Conservation (phyloP, 2,329 filamentous ascomycete genomes). For the Helotiales sp. region DNA sequence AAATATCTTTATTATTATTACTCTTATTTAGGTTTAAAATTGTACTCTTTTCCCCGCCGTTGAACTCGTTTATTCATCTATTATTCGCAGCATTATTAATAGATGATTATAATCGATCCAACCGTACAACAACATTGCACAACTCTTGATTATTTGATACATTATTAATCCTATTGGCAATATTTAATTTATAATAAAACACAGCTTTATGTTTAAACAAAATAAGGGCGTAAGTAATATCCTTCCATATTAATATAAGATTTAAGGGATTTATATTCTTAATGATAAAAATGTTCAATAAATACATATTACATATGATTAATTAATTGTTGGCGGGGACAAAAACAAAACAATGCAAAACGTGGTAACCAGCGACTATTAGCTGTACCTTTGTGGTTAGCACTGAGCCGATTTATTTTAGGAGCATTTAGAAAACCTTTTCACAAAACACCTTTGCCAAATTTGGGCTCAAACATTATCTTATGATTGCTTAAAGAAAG, state of each 20-base stretch:
- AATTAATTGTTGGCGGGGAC: background rate
- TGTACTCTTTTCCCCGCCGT: background rate
- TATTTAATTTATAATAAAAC: background rate
- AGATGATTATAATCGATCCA: background rate
- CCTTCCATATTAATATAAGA: background rate
- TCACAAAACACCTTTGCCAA: constrained; percentile 2
- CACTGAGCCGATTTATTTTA: background rate
- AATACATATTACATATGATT: background rate
- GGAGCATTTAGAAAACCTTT: background rate
- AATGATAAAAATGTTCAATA: background rate
- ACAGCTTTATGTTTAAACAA: background rate
- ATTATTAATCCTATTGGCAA: background rate
- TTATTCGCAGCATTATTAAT: background rate
- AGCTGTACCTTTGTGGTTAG: background rate
- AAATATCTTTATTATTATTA: background rate
- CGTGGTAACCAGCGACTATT: too few species aligned
- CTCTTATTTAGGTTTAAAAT: background rate
- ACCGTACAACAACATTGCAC: background rate
- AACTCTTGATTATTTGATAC: background rate
- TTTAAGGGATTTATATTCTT: background rate
- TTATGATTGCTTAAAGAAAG: background rate
- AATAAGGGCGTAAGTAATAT: background rate
- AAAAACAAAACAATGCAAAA: background rate
- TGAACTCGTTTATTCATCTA: background rate
- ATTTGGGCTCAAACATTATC: too few species aligned